Percentiles rank a stretch among this genome's conserved stretches.
Evolutionary conservation across 768 basidiomycete species (phyloP).

Genomic region (Suillus subluteus): DNA sequence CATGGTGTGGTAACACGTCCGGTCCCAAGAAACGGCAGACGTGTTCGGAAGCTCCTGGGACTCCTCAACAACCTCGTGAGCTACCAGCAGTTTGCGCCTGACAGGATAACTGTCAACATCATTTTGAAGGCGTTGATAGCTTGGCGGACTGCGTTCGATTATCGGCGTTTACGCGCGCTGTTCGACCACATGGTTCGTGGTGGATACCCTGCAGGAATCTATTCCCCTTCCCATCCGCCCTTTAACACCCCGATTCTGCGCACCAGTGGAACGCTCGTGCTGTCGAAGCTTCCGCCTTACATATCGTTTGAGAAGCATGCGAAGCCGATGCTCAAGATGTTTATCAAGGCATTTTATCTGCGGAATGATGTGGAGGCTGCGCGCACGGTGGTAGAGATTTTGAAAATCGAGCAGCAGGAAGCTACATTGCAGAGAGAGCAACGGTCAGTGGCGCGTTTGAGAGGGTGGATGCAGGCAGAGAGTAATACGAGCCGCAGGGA

Average conservation of each 20-base stretch:
- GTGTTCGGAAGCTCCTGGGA: constrained; percentile 45
- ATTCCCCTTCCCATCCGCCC: constrained; percentile 41
- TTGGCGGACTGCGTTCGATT: constrained; percentile 50
- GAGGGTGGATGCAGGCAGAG: neutral
- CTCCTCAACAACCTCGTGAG: constrained; percentile 47
- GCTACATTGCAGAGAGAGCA: constrained; percentile 1
- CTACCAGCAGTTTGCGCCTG: constrained; percentile 56
- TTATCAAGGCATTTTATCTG: constrained; percentile 64
- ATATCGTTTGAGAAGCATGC: constrained; percentile 62
- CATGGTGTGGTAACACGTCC: constrained; percentile 43
- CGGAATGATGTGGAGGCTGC: constrained; percentile 59
- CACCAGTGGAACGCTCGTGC: constrained; percentile 21
- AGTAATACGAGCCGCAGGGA: neutral
- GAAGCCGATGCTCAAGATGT: constrained; percentile 73
- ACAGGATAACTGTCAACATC: constrained; percentile 74
- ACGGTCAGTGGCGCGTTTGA: constrained; percentile 4
- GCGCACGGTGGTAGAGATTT: constrained; percentile 53
- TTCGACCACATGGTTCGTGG: constrained; percentile 65
- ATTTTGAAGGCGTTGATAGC: constrained; percentile 61
- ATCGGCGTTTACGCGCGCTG: constrained; percentile 49
- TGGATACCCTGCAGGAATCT: constrained; percentile 54
- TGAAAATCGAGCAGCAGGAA: constrained; percentile 45
- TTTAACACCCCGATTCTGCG: constrained; percentile 43
- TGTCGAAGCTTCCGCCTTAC: constrained; percentile 43
- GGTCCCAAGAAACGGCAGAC: constrained; percentile 44